Conservation (phyloP, 1,284 basidiomycete genomes). For the Ustilago bromivora region DNA sequence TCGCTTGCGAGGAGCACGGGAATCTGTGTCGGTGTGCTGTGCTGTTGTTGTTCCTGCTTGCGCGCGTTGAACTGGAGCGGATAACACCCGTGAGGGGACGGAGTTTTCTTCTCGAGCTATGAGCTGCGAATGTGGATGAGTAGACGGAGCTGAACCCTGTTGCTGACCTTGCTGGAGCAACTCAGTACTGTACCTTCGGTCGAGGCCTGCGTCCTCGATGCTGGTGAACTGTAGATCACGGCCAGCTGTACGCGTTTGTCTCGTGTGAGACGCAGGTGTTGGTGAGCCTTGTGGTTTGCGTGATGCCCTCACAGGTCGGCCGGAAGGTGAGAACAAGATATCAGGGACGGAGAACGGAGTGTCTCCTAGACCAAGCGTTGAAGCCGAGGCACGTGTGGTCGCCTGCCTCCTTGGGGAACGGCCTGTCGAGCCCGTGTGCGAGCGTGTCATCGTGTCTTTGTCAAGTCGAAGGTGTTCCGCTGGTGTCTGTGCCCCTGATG, state of each 20-base stretch:
- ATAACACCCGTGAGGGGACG: not conserved
- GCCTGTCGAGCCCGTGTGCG: conserved; percentile 1
- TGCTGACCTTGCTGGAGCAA: not conserved
- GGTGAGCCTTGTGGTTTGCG: conserved; percentile 30
- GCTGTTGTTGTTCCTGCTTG: not conserved
- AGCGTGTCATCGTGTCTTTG: not conserved
- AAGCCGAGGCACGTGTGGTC: not conserved
- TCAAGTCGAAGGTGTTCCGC: conserved; percentile 14
- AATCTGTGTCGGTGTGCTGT: conserved; percentile 6
- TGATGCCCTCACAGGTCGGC: conserved; percentile 30
- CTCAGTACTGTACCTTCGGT: not conserved
- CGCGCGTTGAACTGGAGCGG: not conserved
- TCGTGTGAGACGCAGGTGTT: conserved; percentile 4
- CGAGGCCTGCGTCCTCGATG: not conserved
- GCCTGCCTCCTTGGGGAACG: conserved; percentile 5
- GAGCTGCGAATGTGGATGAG: not conserved
- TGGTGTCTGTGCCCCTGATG: conserved; percentile 38
- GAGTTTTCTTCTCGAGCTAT: not conserved
- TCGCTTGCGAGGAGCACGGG: conserved; percentile 27
- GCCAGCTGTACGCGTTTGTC: not conserved
- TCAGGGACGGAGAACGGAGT: not conserved
- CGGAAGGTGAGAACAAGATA: conserved; percentile 26
- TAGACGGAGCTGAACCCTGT: not conserved
- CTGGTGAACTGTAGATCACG: not conserved
- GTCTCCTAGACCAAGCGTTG: not conserved